phyloP scores from a whole-genome alignment of 805 yeast species.

The Metahyphopichia silvanorum region DNA sequence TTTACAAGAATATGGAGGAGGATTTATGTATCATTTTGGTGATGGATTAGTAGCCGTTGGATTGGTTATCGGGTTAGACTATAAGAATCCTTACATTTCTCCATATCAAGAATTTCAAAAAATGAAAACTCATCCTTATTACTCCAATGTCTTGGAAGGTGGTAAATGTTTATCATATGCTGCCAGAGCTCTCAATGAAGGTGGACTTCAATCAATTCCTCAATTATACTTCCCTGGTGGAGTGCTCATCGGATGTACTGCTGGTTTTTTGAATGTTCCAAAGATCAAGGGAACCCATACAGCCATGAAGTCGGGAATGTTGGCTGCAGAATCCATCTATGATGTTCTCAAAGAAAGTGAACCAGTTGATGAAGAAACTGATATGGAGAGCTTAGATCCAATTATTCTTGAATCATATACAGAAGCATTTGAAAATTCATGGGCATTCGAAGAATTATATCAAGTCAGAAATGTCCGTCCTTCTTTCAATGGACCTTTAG shows the following conservation, averaged over 20 bases:
- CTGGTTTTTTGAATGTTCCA: constrained; percentile 97
- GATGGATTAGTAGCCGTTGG: constrained; percentile 91
- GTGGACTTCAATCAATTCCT: constrained; percentile 94
- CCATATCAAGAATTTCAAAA: constrained; percentile 96
- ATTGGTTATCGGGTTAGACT: constrained; percentile 91
- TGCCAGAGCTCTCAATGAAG: constrained; percentile 96
- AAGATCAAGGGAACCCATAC: constrained; percentile 97
- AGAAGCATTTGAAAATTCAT: constrained; percentile 63
- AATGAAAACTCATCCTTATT: constrained; percentile 89
- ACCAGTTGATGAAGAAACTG: constrained; percentile 40
- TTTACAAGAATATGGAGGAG: constrained; percentile 85
- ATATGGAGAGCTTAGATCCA: constrained; percentile 29
- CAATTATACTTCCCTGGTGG: constrained; percentile 94
- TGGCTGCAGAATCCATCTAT: constrained; percentile 87
- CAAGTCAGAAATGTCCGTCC: constrained; percentile 92
- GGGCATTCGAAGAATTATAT: constrained; percentile 82
- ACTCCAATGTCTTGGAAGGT: constrained; percentile 67
- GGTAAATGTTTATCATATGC: constrained; percentile 94
- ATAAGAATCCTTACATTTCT: constrained; percentile 89
- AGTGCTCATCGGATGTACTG: constrained; percentile 88
- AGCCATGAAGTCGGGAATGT: constrained; percentile 92
- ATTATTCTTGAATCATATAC: constrained; percentile 61
- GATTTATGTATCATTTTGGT: constrained; percentile 95
- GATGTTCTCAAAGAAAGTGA: constrained; percentile 41
- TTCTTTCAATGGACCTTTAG: constrained; percentile 75